phyloP scores from a whole-genome alignment of 352 stramenopile genomes.

The Pseudoperonospora humuli region DNA sequence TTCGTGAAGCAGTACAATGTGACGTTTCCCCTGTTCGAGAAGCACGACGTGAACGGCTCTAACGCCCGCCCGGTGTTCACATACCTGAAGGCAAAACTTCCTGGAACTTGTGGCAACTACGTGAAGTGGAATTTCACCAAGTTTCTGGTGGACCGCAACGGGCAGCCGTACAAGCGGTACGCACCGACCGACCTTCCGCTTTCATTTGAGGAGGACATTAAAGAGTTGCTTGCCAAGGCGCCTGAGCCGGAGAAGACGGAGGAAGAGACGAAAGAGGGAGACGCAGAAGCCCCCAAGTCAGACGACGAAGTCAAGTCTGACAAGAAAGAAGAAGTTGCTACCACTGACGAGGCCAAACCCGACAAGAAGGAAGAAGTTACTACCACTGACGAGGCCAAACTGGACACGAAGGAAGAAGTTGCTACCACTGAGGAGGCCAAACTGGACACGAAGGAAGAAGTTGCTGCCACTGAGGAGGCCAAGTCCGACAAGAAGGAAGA shows the following conservation, averaged over 20 bases:
- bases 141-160: conserved; percentile 87
- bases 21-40: conserved; percentile 54
- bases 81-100: conserved; percentile 77
- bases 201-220: conserved; percentile 74
- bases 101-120: conserved; percentile 59
- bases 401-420: conserved; percentile 19
- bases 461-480: neutral
- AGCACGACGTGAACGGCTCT: conserved; percentile 82
- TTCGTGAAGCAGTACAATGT: conserved; percentile 55
- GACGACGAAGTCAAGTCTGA: neutral
- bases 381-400: conserved; percentile 21
- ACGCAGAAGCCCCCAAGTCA: neutral
- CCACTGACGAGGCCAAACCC: conserved; percentile 27
- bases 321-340: neutral
- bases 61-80: conserved; percentile 73
- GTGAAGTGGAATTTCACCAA: conserved; percentile 90
- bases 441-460: conserved; percentile 7
- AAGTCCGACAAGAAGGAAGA: conserved; percentile 13
- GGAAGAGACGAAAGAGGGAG: neutral
- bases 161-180: conserved; percentile 69
- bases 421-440: conserved; percentile 3
- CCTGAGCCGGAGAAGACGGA: conserved; percentile 5
- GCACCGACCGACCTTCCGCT: conserved; percentile 52
- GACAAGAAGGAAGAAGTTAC: neutral
- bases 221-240: conserved; percentile 43